phyloP scores from a whole-genome alignment of 2,329 filamentous ascomycete genomes.

The Chalaropsis ovoidea region DNA sequence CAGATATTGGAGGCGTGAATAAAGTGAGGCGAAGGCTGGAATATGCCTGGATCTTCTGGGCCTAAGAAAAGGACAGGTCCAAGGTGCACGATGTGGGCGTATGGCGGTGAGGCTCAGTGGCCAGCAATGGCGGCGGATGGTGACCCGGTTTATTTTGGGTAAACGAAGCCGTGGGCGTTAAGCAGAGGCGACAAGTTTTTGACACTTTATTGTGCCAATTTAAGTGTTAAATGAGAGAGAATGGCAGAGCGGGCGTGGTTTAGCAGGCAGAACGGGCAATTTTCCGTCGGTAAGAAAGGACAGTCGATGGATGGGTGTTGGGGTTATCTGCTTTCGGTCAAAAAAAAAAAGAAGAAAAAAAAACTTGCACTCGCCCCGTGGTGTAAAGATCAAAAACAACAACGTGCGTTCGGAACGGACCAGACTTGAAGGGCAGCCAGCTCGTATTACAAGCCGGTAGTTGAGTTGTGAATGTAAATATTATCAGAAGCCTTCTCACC shows the following conservation, averaged over 20 bases:
- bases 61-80: background rate
- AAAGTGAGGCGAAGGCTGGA: background rate
- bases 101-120: conserved; percentile 3
- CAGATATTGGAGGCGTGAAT: background rate
- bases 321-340: background rate
- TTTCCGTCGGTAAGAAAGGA: background rate
- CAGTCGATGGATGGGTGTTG: background rate
- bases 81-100: background rate
- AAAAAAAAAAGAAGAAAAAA: background rate
- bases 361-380: background rate
- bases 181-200: background rate
- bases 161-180: background rate
- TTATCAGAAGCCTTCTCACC: background rate
- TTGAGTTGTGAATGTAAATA: background rate
- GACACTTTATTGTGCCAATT: background rate
- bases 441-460: background rate
- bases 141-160: background rate
- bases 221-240: background rate
- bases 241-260: background rate
- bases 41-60: conserved; percentile 3
- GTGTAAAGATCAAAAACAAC: background rate
- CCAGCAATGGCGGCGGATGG: background rate
- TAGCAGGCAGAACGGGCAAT: background rate
- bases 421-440: background rate
- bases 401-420: background rate